Evolutionary conservation across 1,139 yeast species (phyloP), one percentile per base, ranked within the genome.

Genomic region (Kurtzmaniella quercitrusa): DNA sequence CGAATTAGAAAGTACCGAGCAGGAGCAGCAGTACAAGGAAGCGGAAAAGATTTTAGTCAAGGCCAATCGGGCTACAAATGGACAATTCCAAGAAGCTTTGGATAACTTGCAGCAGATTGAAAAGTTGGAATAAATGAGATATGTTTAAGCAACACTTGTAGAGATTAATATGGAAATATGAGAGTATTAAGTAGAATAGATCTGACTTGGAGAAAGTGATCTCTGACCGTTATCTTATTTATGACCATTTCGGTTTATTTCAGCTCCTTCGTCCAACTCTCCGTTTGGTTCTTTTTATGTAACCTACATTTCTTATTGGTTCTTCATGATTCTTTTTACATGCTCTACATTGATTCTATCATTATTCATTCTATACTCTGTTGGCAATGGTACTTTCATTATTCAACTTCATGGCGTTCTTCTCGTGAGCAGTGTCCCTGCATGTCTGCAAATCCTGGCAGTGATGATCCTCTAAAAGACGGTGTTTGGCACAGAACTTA

Each of bases 401-500:
- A 49, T 71, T 70, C 38, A 71, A 56, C 49, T 65, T 65, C 64
- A 63, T 55, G 38, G 68, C 69, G 50, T 61, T 63, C 44, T 54
- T 54, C 45, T 63, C 75, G 57, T 87, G 95, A 51, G 88, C 82
- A 54, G 77, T 80, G 55, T 88, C 91, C 68, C 88, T 87, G 68
- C 95, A 87, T 52, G 68, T 74, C 57, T 84, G 87, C 48, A 88
- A 76, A 7, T 94, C 95, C 47, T 76, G 70, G 60, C 97, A 88
- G 47, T 77, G 63, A 64, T 88, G 97, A 61, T 84, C 88, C 63
- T 88, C 97, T 63, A 88, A 72, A 46, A 89, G 73, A 47, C 97
- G 74, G 65, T 88, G 97, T 57, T 84, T 84, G 34, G 94, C 86
- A 63, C 97, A 88, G 61, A 81, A 88, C 57, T 84, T 85, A 38